A percentile compares a stretch with the other conserved stretches of the same genome.
Conservation (phyloP, 257 asterid genomes). For the Coffea eugenioides region DNA sequence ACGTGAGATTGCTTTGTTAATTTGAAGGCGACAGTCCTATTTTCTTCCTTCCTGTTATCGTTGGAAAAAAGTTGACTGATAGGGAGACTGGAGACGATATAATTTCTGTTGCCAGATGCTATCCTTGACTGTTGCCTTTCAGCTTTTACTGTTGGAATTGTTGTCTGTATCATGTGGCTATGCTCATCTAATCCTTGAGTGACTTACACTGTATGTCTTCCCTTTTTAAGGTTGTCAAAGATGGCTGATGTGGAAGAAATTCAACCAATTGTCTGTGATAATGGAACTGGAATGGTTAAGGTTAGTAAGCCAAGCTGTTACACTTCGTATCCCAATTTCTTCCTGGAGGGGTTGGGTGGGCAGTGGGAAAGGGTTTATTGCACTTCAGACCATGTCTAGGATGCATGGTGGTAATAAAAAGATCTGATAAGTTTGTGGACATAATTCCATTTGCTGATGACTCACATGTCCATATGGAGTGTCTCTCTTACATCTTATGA, state of each 20-base stretch:
- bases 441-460: neutral
- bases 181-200: neutral
- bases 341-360: neutral
- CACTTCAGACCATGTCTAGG: neutral
- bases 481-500: neutral
- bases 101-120: neutral
- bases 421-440: neutral
- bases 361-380: neutral
- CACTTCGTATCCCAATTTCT: neutral
- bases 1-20: neutral
- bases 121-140: neutral
- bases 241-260: conserved; percentile 37
- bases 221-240: conserved; percentile 13
- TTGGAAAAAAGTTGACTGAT: neutral
- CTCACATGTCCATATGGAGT: neutral
- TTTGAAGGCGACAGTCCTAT: neutral
- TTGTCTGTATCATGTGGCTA: neutral
- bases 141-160: neutral
- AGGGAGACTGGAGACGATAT: neutral
- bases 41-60: neutral
- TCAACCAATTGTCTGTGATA: conserved; percentile 40
- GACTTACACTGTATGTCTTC: neutral
- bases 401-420: neutral
- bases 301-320: conserved; percentile 7
- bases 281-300: conserved; percentile 50